Conservation (phyloP, 1,284 basidiomycete species). For the Veloporphyrellus conicus region DNA sequence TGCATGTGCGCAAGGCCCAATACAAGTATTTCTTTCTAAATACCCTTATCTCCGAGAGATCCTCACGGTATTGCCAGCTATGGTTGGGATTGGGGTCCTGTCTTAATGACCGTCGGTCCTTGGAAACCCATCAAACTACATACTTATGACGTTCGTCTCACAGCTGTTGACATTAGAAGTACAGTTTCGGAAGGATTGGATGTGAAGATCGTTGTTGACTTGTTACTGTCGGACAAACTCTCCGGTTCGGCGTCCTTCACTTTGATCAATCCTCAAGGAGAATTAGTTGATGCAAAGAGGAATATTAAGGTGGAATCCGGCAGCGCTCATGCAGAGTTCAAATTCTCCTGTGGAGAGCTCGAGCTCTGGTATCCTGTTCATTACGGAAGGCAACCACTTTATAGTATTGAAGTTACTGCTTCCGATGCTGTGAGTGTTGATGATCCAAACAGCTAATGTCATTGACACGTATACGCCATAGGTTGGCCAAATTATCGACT, state of each 20-base stretch:
- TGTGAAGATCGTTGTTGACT: slow-evolving; percentile 45
- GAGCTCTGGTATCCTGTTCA: slow-evolving; percentile 83
- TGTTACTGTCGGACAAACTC: slow-evolving; percentile 41
- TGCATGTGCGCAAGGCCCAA: slow-evolving; percentile 86
- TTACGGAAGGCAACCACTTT: slow-evolving; percentile 77
- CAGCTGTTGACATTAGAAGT: slow-evolving; percentile 57
- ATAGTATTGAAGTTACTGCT: slow-evolving; percentile 55
- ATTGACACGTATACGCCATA: slow-evolving; percentile 23
- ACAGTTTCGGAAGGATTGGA: slow-evolving; percentile 51
- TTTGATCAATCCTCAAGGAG: slow-evolving; percentile 48
- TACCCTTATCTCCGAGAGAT: not conserved
- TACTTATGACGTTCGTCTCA: slow-evolving; percentile 59
- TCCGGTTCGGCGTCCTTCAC: slow-evolving; percentile 42
- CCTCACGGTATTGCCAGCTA: slow-evolving; percentile 47
- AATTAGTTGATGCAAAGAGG: slow-evolving; percentile 36
- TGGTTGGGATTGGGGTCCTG: slow-evolving; percentile 84
- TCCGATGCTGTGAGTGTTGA: slow-evolving; percentile 43
- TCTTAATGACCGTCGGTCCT: slow-evolving; percentile 74
- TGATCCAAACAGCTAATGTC: not conserved
- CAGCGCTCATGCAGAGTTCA: slow-evolving; percentile 43
- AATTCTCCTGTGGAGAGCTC: slow-evolving; percentile 51
- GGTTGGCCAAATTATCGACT: slow-evolving; percentile 50
- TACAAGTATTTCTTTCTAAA: slow-evolving; percentile 59
- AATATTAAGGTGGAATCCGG: slow-evolving; percentile 40
- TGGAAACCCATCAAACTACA: slow-evolving; percentile 76